Conservation (phyloP, 2,329 filamentous ascomycete genomes). For the Alternaria brassicae region DNA sequence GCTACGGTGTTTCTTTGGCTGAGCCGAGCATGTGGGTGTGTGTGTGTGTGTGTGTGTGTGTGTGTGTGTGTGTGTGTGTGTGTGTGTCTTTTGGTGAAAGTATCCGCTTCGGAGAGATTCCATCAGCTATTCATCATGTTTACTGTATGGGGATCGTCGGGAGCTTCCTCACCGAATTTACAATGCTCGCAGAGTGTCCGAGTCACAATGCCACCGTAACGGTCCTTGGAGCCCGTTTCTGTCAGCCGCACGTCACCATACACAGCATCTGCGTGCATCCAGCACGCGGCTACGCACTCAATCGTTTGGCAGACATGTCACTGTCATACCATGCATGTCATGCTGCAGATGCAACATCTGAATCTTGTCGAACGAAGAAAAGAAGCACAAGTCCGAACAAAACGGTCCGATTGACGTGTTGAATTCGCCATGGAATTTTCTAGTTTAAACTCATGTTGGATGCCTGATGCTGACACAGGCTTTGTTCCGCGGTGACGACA, state of each 20-base stretch:
- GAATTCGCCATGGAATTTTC: conserved; percentile 1
- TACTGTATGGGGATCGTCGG: neutral
- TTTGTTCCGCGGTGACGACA: neutral
- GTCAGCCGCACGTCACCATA: neutral
- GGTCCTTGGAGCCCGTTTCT: neutral
- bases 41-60: too few relatives aligned
- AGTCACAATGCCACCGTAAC: neutral
- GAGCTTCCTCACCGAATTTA: neutral
- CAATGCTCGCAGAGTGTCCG: neutral
- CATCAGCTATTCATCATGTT: neutral
- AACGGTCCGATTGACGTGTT: neutral
- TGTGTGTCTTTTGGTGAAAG: neutral
- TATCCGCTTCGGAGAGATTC: neutral
- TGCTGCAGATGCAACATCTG: neutral
- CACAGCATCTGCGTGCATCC: neutral
- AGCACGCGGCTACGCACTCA: neutral
- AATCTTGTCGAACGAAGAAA: neutral
- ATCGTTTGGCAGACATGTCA: neutral
- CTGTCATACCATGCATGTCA: neutral
- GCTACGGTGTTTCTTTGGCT: neutral
- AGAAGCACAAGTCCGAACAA: neutral
- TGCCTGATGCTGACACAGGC: neutral
- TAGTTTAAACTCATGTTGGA: neutral
- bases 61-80: too few relatives aligned
- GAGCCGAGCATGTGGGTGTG: neutral